Percentiles rank a stretch among this genome's conserved stretches.
These are phyloP conservation scores for Haplosporangium sp. DNA, from an alignment of 371 early-diverging fungal genomes.

Conservation along the genomic window DNA sequence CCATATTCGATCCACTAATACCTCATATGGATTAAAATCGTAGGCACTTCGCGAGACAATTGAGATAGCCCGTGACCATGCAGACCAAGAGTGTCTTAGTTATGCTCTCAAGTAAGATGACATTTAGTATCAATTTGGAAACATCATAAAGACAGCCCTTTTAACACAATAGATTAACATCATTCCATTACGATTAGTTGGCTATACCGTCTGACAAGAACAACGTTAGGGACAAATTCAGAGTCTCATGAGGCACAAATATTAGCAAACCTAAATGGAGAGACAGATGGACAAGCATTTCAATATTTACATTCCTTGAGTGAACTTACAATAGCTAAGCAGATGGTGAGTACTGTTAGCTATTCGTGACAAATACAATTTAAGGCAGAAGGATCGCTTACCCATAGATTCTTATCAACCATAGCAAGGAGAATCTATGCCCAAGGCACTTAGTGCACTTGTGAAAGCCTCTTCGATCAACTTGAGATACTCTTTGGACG, in stretches of 20 bases:
- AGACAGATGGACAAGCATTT: slow-evolving; percentile 36
- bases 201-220: slow-evolving; percentile 51
- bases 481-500: slow-evolving; percentile 29
- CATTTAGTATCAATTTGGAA: too few relatives aligned
- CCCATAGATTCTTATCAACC: too few relatives aligned
- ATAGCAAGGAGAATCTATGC: slow-evolving; percentile 38
- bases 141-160: too few relatives aligned
- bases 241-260: slow-evolving; percentile 38
- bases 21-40: not conserved
- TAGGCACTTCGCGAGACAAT: slow-evolving; percentile 57
- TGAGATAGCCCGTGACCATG: slow-evolving; percentile 55
- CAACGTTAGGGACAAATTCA: slow-evolving; percentile 9
- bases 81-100: slow-evolving; percentile 57
- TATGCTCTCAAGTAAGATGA: slow-evolving; percentile 56
- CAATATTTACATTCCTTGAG: slow-evolving; percentile 44
- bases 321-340: slow-evolving; percentile 45
- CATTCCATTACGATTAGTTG: slow-evolving; percentile 35
- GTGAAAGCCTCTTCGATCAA: slow-evolving; percentile 41
- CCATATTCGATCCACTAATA: not conserved
- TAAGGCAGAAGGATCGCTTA: too few relatives aligned
- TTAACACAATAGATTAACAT: not conserved
- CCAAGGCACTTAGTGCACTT: slow-evolving; percentile 28
- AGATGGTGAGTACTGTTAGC: slow-evolving; percentile 17
- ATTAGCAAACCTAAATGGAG: slow-evolving; percentile 35
- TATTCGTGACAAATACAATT: too few relatives aligned